phyloP scores from a whole-genome alignment of 1,284 basidiomycete species.

The Puccinia coronata region DNA sequence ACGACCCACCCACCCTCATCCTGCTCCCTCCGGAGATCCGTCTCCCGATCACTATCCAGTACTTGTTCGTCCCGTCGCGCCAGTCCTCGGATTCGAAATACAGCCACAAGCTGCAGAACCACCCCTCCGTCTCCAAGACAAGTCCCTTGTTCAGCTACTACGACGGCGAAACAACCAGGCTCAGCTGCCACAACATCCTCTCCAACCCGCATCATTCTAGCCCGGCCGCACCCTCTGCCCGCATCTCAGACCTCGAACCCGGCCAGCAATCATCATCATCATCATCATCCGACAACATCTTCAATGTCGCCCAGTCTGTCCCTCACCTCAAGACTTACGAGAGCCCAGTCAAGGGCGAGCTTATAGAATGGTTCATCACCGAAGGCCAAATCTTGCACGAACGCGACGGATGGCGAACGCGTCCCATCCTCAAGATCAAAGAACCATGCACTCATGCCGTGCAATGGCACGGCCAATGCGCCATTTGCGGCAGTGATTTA shows the following conservation, averaged over 20 bases:
- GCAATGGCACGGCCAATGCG: slow-evolving; percentile 87
- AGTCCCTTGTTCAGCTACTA: slow-evolving; percentile 53
- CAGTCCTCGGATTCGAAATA: background rate
- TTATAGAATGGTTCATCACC: slow-evolving; percentile 68
- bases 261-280: slow-evolving; percentile 29
- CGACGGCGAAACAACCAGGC: slow-evolving; percentile 44
- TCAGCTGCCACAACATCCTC: slow-evolving; percentile 9
- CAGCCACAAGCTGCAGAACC: slow-evolving; percentile 10
- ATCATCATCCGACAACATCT: no score
- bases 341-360: slow-evolving; percentile 72
- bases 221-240: slow-evolving; percentile 12
- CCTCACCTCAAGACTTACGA: slow-evolving; percentile 77
- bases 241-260: slow-evolving; percentile 30
- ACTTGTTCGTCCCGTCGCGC: slow-evolving; percentile 41
- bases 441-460: slow-evolving; percentile 92
- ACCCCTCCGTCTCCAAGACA: slow-evolving; percentile 50
- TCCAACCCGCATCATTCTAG: slow-evolving; percentile 27
- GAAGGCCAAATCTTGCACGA: slow-evolving; percentile 52
- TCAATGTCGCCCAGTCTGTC: background rate
- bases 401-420: slow-evolving; percentile 54
- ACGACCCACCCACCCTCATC: slow-evolving; percentile 50
- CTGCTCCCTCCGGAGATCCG: slow-evolving; percentile 50
- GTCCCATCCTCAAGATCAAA: slow-evolving; percentile 67
- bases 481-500: slow-evolving; percentile 88
- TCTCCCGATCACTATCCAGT: slow-evolving; percentile 53